A percentile compares a stretch with the other conserved stretches of the same genome.
These are phyloP conservation scores for Acrodontium crateriforme DNA, from an alignment of 2,329 filamentous ascomycete genomes.

Conservation along the genomic window DNA sequence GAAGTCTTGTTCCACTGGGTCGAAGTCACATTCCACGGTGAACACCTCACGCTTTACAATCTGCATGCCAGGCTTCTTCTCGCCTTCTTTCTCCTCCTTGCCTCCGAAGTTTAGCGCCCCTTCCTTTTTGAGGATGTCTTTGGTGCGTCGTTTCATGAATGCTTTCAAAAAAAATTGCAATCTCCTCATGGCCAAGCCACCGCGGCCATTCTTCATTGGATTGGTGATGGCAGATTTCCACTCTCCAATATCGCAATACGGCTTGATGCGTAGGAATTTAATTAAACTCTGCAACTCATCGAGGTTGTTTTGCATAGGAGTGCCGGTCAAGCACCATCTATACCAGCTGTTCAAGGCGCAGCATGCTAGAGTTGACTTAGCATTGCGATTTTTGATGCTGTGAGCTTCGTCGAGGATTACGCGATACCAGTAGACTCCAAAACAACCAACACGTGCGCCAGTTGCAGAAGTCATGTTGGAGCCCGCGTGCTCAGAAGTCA, in stretches of 20 bases:
- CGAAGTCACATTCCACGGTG: conserved; percentile 64
- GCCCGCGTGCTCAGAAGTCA: conserved; percentile 76
- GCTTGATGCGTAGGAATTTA: conserved; percentile 80
- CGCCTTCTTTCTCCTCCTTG: conserved; percentile 46
- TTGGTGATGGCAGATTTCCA: conserved; percentile 88
- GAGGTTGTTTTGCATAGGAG: conserved; percentile 95
- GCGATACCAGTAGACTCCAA: conserved; percentile 87
- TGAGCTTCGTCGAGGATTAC: conserved; percentile 94
- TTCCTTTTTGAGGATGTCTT: conserved; percentile 85
- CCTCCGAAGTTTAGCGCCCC: conserved; percentile 67
- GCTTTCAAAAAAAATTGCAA: conserved; percentile 75
- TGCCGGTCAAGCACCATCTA: conserved; percentile 91
- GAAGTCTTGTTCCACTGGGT: conserved; percentile 66
- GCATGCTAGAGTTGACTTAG: conserved; percentile 86
- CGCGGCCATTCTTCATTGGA: conserved; percentile 80
- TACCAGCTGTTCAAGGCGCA: conserved; percentile 76
- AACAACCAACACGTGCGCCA: conserved; percentile 63
- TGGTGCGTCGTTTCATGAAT: conserved; percentile 98
- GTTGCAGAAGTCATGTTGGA: conserved; percentile 44
- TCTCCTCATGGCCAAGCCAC: conserved; percentile 74
- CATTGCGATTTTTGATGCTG: conserved; percentile 95
- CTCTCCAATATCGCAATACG: conserved; percentile 69
- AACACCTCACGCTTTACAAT: conserved; percentile 86
- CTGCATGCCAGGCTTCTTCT: conserved; percentile 59
- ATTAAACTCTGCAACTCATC: conserved; percentile 92